Evolutionary conservation across 352 stramenopile genomes (phyloP).

Genomic region (Phytopythium litorale): DNA sequence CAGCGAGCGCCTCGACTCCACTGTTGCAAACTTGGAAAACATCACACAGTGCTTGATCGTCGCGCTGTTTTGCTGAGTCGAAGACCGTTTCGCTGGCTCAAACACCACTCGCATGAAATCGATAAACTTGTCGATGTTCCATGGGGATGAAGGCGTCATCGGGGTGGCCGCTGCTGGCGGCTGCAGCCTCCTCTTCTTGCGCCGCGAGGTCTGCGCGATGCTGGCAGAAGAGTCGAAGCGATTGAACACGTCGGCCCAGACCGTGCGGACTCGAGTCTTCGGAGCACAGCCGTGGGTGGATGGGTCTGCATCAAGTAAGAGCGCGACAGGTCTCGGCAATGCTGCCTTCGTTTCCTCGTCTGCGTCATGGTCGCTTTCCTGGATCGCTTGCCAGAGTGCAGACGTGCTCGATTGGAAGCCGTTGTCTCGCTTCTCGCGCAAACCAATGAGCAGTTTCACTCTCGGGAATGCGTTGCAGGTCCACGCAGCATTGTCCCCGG

Average conservation of each 20-base stretch:
- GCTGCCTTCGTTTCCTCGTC: not conserved
- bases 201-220: constrained; percentile 30
- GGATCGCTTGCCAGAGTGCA: not conserved
- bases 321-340: not conserved
- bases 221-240: constrained; percentile 22
- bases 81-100: constrained; percentile 11
- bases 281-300: constrained; percentile 17
- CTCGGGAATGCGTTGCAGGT: constrained; percentile 2
- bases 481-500: not conserved
- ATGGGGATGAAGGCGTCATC: constrained; percentile 14
- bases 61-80: constrained; percentile 16
- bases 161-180: not conserved
- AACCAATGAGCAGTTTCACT: constrained; percentile 5
- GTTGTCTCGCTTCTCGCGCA: not conserved
- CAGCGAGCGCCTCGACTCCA: constrained; percentile 23
- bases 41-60: constrained; percentile 40
- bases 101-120: constrained; percentile 35
- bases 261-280: constrained; percentile 21
- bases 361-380: not conserved
- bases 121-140: constrained; percentile 71
- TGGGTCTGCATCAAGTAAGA: not conserved
- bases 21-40: constrained; percentile 65
- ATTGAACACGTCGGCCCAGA: constrained; percentile 35
- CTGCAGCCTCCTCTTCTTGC: constrained; percentile 46
- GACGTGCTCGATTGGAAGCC: not conserved